Base-by-base conservation (phyloP, 257 asterid genomes). In the Lycium ferocissimum region DNA sequence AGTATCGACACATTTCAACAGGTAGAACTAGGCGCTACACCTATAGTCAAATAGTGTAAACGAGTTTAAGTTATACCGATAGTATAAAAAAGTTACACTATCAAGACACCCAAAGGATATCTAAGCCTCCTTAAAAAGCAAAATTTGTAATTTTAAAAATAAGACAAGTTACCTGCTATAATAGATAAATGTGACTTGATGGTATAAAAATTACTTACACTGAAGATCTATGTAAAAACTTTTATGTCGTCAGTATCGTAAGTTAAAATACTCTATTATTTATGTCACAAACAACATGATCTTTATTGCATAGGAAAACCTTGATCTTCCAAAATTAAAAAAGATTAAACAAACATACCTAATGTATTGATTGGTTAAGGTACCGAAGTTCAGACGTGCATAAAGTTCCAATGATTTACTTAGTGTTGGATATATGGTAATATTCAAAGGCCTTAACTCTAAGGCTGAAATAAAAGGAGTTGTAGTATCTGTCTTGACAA, bases 401-500 rank as follows among this genome's bases (percentile, higher is more conserved):
- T 1, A 4, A 26, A 81, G 70, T 59, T 47, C 58, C 61, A 85
- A 18, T 13, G 88, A 47, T 61, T 18, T 58, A 75, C 49, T 40
- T 2, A 6, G 35, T 9, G 83, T 38, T 47, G n/a, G 4, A 45
- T 87, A 82, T 20, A 69, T 83, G 38, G 67, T 53, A 12, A 37
- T 33, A 17, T 73, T 38, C 83, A 87, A 66, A 1, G 59, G 85
- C 67, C 88, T 66, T 26, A 87, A 12, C 63, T 87, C 90, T 33
- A 87, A 51, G 33, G 65, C 85, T 0, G 90, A 87, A 35, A 85
- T 82, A 20, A 85, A 85, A 38, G 88, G 90, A 10, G 83, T 85
- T 20, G 81, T 66, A 4, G 9, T 10, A 8, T 75, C 85, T 7
- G 38, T 78, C 11, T 85, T 85, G 63, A 78, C 85, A 15, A 87